These are phyloP conservation scores for Aspergillus ustus DNA, from an alignment of 2,329 filamentous ascomycete genomes.

Conservation along the genomic window DNA sequence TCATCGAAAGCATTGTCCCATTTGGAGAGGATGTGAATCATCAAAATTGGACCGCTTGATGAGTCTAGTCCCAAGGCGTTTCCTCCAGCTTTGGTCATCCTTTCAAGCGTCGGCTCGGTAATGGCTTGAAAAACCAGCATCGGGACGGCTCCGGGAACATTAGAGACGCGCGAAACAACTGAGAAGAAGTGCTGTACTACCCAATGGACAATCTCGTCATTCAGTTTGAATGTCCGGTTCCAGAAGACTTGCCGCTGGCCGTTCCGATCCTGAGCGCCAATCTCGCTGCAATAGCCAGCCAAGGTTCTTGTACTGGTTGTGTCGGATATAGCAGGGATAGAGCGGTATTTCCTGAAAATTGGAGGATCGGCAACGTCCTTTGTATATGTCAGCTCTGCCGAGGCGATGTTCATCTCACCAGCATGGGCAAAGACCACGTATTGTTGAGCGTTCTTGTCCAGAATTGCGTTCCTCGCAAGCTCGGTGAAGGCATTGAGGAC, in stretches of 20 bases:
- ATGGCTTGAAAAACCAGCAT: slow-evolving; percentile 39
- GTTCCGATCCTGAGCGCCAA: slow-evolving; percentile 38
- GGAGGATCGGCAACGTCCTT: slow-evolving; percentile 41
- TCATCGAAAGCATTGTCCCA: slow-evolving; percentile 41
- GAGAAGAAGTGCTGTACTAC: slow-evolving; percentile 11
- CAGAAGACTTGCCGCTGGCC: slow-evolving; percentile 40
- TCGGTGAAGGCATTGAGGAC: slow-evolving; percentile 40
- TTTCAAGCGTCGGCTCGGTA: slow-evolving; percentile 32
- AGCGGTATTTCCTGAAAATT: slow-evolving; percentile 45
- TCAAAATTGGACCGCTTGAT: background rate
- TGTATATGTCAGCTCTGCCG: slow-evolving; percentile 44
- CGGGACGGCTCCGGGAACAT: slow-evolving; percentile 1
- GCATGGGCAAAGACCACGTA: slow-evolving; percentile 38
- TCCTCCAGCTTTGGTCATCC: slow-evolving; percentile 32
- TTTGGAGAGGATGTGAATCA: slow-evolving; percentile 36
- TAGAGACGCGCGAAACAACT: background rate
- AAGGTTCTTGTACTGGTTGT: slow-evolving; percentile 35
- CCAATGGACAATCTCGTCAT: slow-evolving; percentile 33
- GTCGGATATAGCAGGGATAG: slow-evolving; percentile 36
- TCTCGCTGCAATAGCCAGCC: slow-evolving; percentile 39
- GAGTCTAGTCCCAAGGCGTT: slow-evolving; percentile 16
- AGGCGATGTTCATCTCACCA: slow-evolving; percentile 32
- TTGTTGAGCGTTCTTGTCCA: slow-evolving; percentile 40
- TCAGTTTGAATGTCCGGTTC: slow-evolving; percentile 37
- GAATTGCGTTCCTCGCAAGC: slow-evolving; percentile 25